Evolutionary conservation across 2,329 filamentous ascomycete genomes (phyloP), one percentile per base, ranked within the genome.

Genomic region (Colletotrichum tofieldiae): DNA sequence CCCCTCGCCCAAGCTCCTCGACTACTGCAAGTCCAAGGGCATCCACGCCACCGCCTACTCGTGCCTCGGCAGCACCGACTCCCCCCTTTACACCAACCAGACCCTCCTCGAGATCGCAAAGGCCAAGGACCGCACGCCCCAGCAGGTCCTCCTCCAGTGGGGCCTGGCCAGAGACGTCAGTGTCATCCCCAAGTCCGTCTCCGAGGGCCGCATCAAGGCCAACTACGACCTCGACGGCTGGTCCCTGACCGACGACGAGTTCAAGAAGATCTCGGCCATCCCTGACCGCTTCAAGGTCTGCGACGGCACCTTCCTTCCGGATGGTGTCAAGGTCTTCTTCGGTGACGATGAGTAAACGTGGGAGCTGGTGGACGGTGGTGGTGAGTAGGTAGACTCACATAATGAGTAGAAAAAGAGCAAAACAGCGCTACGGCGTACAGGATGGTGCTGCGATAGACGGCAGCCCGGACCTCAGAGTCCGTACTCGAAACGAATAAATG

Each of bases 141-240:
- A 95, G 85, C 93, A 97, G 86, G 89, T 95, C 64, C 84, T 96
- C 77, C 84, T 97, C 75, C 86, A 91, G 77, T 97, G 94, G 94
- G 94, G 94, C 75, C 84, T 97, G 67, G 90, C 93, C 81, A 91
- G 94, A 79, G 94, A 93, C 71, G 94, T 92, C 86, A 93, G 90
- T 75, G 94, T 97, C 64, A 94, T 97, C 77, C 94, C 94, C 78
- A 97, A 97, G 88, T 93, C 90, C 64, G 93, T 95, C 71, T 95
- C 90, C 75, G 88, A 91, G 76, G 86, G 86, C 65, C 89, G 94
- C 52, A 95, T 97, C 78, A 86, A 93, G 82, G 89, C 85, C 74
- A 97, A 97, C 87, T 94, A 91, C 77, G 89, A 93, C 51, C 79
- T 94, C 64, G 90, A 95, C 81, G 93, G 92, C 65, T 96, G 91